These are phyloP conservation scores for Penicillium hordei DNA, from an alignment of 2,329 filamentous ascomycete genomes.

Conservation along the genomic window DNA sequence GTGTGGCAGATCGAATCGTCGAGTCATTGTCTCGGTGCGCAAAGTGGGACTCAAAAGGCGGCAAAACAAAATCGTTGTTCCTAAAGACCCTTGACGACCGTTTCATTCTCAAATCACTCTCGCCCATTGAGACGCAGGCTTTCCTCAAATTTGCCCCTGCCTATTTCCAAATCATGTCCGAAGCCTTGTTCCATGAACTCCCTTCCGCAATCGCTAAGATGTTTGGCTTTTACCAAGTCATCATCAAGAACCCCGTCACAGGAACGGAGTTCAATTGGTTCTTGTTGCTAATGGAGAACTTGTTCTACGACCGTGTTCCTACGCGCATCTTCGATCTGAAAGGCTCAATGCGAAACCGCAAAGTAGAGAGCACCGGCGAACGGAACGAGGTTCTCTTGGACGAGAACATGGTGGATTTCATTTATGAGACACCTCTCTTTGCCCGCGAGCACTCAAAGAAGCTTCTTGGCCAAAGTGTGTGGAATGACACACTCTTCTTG, in stretches of 20 bases:
- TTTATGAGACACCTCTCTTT: conserved; percentile 95
- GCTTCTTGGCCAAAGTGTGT: conserved; percentile 83
- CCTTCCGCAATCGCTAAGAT: conserved; percentile 98
- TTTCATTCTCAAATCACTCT: conserved; percentile 87
- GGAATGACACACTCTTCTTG: conserved; percentile 96
- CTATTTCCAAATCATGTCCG: conserved; percentile 96
- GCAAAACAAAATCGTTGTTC: conserved; percentile 97
- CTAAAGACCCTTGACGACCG: conserved; percentile 94
- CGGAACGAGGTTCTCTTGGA: conserved; percentile 95
- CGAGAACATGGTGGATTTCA: conserved; percentile 99
- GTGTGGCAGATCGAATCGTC: conserved; percentile 87
- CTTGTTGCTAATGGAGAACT: conserved; percentile 91
- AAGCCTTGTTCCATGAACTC: conserved; percentile 90
- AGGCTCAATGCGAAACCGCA: conserved; percentile 97
- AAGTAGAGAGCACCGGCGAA: conserved; percentile 92
- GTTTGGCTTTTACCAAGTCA: conserved; percentile 96
- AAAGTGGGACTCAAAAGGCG: conserved; percentile 97
- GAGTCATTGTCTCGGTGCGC: conserved; percentile 93
- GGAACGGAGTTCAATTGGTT: conserved; percentile 94
- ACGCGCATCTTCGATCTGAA: conserved; percentile 94
- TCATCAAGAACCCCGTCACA: conserved; percentile 91
- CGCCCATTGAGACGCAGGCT: conserved; percentile 85
- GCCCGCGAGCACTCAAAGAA: conserved; percentile 95
- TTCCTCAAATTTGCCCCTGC: conserved; percentile 95
- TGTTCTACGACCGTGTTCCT: conserved; percentile 92